These are phyloP conservation scores for Boletus rex-veris DNA, from an alignment of 768 basidiomycete species.

Conservation along the genomic window DNA sequence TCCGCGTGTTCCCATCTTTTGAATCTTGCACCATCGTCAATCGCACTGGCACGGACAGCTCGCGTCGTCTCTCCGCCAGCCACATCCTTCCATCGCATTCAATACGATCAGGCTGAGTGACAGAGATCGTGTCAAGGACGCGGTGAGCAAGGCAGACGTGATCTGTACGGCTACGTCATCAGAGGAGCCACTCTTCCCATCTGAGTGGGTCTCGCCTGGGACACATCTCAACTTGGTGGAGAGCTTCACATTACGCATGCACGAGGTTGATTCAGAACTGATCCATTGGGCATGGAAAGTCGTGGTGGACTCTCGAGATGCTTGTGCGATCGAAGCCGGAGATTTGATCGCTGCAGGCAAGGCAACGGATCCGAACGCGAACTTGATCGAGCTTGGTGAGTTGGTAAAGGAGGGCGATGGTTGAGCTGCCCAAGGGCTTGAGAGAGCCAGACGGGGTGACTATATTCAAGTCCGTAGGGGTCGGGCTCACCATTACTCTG, in stretches of 20 bases:
- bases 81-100: too few species aligned
- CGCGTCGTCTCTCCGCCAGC: too few species aligned
- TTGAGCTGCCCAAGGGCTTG: slow-evolving; percentile 12
- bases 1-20: slow-evolving; percentile 56
- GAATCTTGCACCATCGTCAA: slow-evolving; percentile 57
- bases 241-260: slow-evolving; percentile 79
- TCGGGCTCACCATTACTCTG: slow-evolving; percentile 47
- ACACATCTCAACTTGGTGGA: slow-evolving; percentile 77
- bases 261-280: slow-evolving; percentile 62
- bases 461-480: slow-evolving; percentile 85
- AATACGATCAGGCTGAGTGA: slow-evolving; percentile 8
- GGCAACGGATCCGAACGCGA: slow-evolving; percentile 36
- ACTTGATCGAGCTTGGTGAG: slow-evolving; percentile 70
- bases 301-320: slow-evolving; percentile 71
- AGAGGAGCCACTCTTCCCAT: slow-evolving; percentile 64
- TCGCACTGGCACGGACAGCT: slow-evolving; percentile 44
- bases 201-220: slow-evolving; percentile 55
- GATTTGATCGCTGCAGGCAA: slow-evolving; percentile 59
- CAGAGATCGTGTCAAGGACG: neutral
- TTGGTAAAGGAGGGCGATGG: slow-evolving; percentile 34
- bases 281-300: slow-evolving; percentile 53
- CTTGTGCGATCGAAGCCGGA: slow-evolving; percentile 75
- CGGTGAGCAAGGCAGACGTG: slow-evolving; percentile 34
- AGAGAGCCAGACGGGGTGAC: slow-evolving; percentile 49
- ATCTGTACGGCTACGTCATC: slow-evolving; percentile 78